These are phyloP conservation scores for Fusarium luffae DNA, from an alignment of 2,329 filamentous ascomycete genomes.

Conservation along the genomic window DNA sequence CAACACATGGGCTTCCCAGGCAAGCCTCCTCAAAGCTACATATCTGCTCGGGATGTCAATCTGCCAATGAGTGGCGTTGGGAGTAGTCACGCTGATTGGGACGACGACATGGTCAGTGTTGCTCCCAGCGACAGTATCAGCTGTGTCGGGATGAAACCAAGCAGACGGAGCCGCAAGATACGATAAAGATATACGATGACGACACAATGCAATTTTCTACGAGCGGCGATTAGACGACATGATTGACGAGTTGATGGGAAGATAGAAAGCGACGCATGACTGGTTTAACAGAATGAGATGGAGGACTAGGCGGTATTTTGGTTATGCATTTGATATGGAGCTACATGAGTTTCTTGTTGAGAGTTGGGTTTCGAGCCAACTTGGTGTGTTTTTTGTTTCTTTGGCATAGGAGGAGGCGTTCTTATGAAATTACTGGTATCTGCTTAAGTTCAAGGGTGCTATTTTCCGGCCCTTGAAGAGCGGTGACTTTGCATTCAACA, in stretches of 20 bases:
- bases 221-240: slow-evolving; percentile 23
- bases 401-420: slow-evolving; percentile 29
- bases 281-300: slow-evolving; percentile 15
- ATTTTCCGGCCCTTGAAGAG: slow-evolving; percentile 10
- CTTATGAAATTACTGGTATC: slow-evolving; percentile 8
- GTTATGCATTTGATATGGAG: not conserved
- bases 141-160: slow-evolving; percentile 61
- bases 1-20: slow-evolving; percentile 35
- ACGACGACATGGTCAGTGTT: slow-evolving; percentile 64
- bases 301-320: slow-evolving; percentile 10
- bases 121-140: slow-evolving; percentile 72
- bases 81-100: slow-evolving; percentile 55
- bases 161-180: slow-evolving; percentile 43
- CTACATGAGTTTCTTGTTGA: slow-evolving; percentile 1
- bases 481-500: not conserved
- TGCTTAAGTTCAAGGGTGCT: not conserved
- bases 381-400: not conserved
- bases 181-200: slow-evolving; percentile 29
- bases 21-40: slow-evolving; percentile 43
- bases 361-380: slow-evolving; percentile 2
- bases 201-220: slow-evolving; percentile 14
- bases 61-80: slow-evolving; percentile 56
- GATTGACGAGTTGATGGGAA: slow-evolving; percentile 21
- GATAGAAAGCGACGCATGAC: slow-evolving; percentile 22
- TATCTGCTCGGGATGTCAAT: slow-evolving; percentile 51